These are phyloP conservation scores for Trichoderma orchidacearum DNA, from an alignment of 495 filamentous ascomycete genomes.

Conservation along the genomic window DNA sequence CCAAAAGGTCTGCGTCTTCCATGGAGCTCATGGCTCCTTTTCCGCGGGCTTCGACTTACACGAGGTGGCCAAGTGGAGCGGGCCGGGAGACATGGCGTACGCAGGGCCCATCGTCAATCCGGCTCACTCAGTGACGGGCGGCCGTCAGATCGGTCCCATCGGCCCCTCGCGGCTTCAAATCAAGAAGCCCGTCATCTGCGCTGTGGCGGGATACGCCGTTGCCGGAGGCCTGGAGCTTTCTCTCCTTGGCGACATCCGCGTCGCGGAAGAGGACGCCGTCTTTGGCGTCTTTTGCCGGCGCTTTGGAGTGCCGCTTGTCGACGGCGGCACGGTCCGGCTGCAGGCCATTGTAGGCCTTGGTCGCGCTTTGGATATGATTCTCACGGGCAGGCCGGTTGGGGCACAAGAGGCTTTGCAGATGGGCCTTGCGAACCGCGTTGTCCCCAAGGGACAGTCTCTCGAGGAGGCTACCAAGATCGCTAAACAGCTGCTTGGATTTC, in stretches of 20 bases:
- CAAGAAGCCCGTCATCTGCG: constrained; percentile 23
- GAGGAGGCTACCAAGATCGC: constrained; percentile 29
- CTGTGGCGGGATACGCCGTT: constrained; percentile 32
- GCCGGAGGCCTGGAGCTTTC: constrained; percentile 34
- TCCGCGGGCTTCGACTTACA: constrained; percentile 34
- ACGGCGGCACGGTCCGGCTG: constrained; percentile 34
- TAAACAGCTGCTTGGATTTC: constrained; percentile 25
- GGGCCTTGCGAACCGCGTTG: constrained; percentile 34
- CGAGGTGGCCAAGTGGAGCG: constrained; percentile 12
- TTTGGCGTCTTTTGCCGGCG: constrained; percentile 37
- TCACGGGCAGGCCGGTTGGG: constrained; percentile 30
- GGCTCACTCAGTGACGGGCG: constrained; percentile 13
- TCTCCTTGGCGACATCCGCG: constrained; percentile 31
- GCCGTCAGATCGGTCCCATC: constrained; percentile 16
- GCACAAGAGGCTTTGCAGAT: constrained; percentile 32
- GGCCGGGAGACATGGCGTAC: neutral
- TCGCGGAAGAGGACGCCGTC: constrained; percentile 31
- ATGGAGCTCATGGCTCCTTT: constrained; percentile 18
- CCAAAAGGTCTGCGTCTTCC: constrained; percentile 33
- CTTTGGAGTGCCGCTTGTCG: constrained; percentile 35
- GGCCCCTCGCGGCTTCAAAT: constrained; percentile 27
- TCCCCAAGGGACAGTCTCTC: constrained; percentile 28
- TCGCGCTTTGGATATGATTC: constrained; percentile 35
- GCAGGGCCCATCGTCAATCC: neutral
- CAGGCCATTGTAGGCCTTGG: constrained; percentile 34